Base-by-base conservation (phyloP, 2,329 filamentous ascomycete species). In the Colletotrichum abscissum region DNA sequence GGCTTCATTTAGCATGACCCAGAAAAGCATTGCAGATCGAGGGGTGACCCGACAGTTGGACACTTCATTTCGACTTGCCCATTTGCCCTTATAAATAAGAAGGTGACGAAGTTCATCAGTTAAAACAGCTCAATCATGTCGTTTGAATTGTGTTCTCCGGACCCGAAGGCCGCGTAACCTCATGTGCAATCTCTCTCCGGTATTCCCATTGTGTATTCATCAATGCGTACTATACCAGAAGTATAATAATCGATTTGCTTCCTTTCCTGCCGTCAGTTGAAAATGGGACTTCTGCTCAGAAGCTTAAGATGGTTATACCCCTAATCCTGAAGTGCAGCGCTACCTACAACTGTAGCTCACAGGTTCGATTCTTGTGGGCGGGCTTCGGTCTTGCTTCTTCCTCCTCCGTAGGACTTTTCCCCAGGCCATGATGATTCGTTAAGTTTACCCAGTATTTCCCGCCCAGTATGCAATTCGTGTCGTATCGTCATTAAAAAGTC, bases 401-500 rank as follows among this genome's bases (percentile, higher is more conserved):
- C 14, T 42, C 14, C 38, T 33, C 30, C 8, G 30, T 8, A 33
- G 30, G 30, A 33, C 9, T 33, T 33, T 33, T 11, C 1, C 30
- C 28, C 30, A 33, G 8, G 9, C 2, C 30, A 33, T 33, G 30
- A 33, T 33, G 30, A 11, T 65, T 62, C 30, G 52, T 59, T 16
- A 60, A 60, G 49, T 33, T 58, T 38, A 33, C 42, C 46, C 63
- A 57, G 58, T n/a, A 7, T 38, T 38, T 28, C 42, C 66, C 66
- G 42, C 55, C 66, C 54, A 59, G 19, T 38, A 73, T 64, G 70
- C 59, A 33, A 64, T 54, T 69, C 70, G 58, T 73, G 54, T 70
- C 70, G 58, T 73, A 30, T 70, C 70, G 60, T 73, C 70, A 55
- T 73, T 42, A 42, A 66, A 63, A 33, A 38, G 38, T 35, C 5